These are phyloP conservation scores for Phialophora chinensis DNA, from an alignment of 2,329 filamentous ascomycete genomes.

Conservation along the genomic window DNA sequence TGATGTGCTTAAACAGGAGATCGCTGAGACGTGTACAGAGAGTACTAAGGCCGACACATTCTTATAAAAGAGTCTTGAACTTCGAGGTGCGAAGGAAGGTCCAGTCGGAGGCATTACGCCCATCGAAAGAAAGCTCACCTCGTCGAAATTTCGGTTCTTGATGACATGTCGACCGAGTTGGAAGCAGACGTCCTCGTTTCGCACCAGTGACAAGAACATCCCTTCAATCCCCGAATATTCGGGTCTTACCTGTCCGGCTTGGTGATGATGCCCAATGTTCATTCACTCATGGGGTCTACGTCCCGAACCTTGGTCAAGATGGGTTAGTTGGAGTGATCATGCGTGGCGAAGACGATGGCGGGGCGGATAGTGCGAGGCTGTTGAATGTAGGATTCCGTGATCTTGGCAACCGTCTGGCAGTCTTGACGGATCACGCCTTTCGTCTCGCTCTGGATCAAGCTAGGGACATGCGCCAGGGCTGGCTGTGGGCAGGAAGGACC, in stretches of 20 bases:
- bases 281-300: neutral
- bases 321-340: conserved; percentile 50
- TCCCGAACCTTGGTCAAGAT: conserved; percentile 48
- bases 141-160: neutral
- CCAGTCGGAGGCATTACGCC: neutral
- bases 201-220: neutral
- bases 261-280: conserved; percentile 30
- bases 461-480: neutral
- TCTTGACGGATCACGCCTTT: neutral
- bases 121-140: neutral
- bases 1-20: neutral
- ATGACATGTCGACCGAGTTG: too few species aligned
- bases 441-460: neutral
- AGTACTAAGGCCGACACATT: neutral
- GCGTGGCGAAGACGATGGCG: conserved; percentile 44
- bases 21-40: neutral
- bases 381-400: neutral
- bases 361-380: neutral
- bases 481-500: neutral
- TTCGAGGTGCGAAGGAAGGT: neutral
- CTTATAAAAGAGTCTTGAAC: neutral
- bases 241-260: conserved; percentile 5
- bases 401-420: neutral
- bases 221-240: neutral
- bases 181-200: neutral